Evolutionary conservation across 2,329 filamentous ascomycete species (phyloP), one percentile per base, ranked within the genome.

Genomic region (Alternaria sp.): DNA sequence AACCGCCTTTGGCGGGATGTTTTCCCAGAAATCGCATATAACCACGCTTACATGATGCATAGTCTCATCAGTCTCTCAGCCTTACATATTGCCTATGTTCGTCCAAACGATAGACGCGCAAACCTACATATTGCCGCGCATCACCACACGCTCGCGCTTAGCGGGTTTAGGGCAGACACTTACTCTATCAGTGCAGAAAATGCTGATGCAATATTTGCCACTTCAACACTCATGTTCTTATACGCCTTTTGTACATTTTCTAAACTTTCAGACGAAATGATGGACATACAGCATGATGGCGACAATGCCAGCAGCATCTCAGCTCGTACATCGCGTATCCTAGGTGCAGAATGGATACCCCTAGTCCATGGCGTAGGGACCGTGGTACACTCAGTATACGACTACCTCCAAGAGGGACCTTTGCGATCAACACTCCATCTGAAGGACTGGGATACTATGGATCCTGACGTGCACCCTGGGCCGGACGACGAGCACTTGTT

Each of bases 321-420:
- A 12, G 32, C 49, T n/a, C 59, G 60, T 7, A 59, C 57, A 14
- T 57, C 64, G 16, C 65, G 62, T 4, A 51, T 68, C 10, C 54
- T 72, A 5, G 68, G 68, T n/a, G 62, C 59, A 18, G 62, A 63
- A 20, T 70, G 69, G 69, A 69, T 71, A 41, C 62, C 67, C 4
- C 36, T 72, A 20, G 38, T 71, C 2, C 66, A 65, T 1, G 68
- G 69, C 4, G 16, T 70, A 5, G 28, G 38, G 2, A 32, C 57
- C 8, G 58, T 72, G 3, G 27, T 72, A 27, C 43, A 28, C 0
- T 60, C 56, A 8, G 50, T 63, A 3, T 55, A 53, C 5, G 54
- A 66, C 4, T 41, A 62, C 16, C 57, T 72, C 3, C 36, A 43
- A 27, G 32, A 20, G 1, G 66, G 69, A 5, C 67, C 69, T 25